Base-by-base conservation (phyloP, 2,329 filamentous ascomycete species). In the Talaromyces verruculosus region DNA sequence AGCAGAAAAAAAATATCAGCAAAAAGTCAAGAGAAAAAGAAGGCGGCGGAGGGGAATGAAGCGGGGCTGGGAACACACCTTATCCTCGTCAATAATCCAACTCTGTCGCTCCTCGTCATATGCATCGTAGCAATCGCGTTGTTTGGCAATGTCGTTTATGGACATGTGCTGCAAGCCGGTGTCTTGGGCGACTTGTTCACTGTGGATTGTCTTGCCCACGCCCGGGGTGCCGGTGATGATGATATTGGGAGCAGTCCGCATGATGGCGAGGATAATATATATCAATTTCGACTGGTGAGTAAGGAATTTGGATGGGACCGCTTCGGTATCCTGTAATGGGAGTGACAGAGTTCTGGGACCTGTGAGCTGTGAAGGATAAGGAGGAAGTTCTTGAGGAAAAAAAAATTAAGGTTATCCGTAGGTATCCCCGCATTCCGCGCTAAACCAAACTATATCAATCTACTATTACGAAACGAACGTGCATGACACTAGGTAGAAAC, bases 71-170 rank as follows among this genome's bases (percentile, higher is more conserved):
- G 22, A 19, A 73, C 80, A 67, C 74, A 93, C 92, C 85, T 96
- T 96, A 76, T 99, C 95, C 78, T 99, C 95, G 75, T 99, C 94
- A 17, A 99, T 93, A 66, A 98, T 91, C 88, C 91, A 96, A 73
- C 90, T 93, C 76, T 92, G 88, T 64, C 89, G 88, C 77, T 93
- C 90, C 51, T 96, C 90, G 71, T 96, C 92, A 80, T 87, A 96
- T 28, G 91, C 91, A 74, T 97, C 93, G 74, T 95, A 91, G 74
- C 93, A 97, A 66, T 85, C 88, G 70, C 89, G 87, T 68, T 96
- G 91, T 79, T 97, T 97, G 68, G 96, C 93, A 45, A 98, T 84
- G 72, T 96, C 87, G 78, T 98, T 99, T 73, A 99, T 88, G 10
- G 90, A 90, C 15, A 99, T 78, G 77, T 97, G 93, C 72, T 88